Conservation (phyloP, 495 filamentous ascomycete species). For the Trichocladium uniseriatum region DNA sequence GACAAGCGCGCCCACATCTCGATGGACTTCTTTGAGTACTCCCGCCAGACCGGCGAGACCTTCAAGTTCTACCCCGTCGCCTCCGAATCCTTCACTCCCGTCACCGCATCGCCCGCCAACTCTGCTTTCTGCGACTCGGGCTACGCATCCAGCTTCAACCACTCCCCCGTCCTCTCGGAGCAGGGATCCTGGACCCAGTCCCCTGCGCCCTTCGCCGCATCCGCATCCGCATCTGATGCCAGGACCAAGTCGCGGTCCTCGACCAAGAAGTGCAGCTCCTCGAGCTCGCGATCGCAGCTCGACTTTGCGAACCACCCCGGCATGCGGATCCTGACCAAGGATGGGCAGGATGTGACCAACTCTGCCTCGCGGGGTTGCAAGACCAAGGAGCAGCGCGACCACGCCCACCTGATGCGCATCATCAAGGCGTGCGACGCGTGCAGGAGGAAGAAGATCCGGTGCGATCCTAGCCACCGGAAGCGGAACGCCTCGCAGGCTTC, state of each 20-base stretch:
- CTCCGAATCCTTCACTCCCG: constrained; percentile 25
- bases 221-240: constrained; percentile 11
- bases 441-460: constrained; percentile 46
- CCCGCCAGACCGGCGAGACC: constrained; percentile 33
- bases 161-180: constrained; percentile 35
- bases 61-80: constrained; percentile 45
- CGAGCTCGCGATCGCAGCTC: constrained; percentile 21
- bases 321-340: constrained; percentile 51
- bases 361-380: constrained; percentile 48
- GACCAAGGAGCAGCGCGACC: constrained; percentile 52
- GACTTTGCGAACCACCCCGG: constrained; percentile 44
- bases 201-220: constrained; percentile 17
- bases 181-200: constrained; percentile 32
- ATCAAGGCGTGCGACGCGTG: constrained; percentile 51
- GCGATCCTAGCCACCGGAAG: constrained; percentile 44
- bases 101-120: constrained; percentile 30
- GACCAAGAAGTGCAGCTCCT: constrained; percentile 18
- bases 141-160: constrained; percentile 35
- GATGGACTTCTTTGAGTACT: constrained; percentile 45
- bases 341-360: constrained; percentile 47
- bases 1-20: constrained; percentile 46
- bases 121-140: constrained; percentile 34
- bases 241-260: constrained; percentile 12
- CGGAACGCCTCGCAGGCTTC: constrained; percentile 25
- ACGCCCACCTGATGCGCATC: constrained; percentile 49